phyloP scores from a whole-genome alignment of 768 basidiomycete genomes.

The Rickenella mellea region DNA sequence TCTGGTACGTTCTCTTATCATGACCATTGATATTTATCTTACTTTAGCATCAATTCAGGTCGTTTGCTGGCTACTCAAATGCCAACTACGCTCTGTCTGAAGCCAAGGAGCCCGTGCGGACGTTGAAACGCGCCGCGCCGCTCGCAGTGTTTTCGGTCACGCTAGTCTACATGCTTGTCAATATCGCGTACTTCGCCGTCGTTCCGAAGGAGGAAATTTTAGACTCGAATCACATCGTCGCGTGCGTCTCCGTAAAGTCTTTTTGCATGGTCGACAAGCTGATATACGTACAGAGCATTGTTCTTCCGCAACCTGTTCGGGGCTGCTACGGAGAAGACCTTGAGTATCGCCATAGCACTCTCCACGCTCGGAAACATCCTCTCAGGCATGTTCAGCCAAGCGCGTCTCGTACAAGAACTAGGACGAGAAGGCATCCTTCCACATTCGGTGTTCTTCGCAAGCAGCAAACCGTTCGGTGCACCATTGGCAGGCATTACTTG shows the following conservation, averaged over 20 bases:
- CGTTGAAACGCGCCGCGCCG: constrained; percentile 63
- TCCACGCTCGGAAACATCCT: constrained; percentile 59
- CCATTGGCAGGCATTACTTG: constrained; percentile 54
- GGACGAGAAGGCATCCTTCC: constrained; percentile 66
- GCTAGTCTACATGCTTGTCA: constrained; percentile 52
- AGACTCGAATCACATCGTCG: constrained; percentile 55
- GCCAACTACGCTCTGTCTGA: constrained; percentile 72
- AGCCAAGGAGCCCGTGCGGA: constrained; percentile 56
- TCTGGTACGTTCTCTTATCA: constrained; percentile 36
- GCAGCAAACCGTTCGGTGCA: constrained; percentile 60
- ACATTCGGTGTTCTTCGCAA: constrained; percentile 55
- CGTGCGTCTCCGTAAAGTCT: constrained; percentile 30
- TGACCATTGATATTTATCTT: background rate
- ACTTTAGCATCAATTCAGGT: constrained; percentile 33
- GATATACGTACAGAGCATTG: constrained; percentile 34
- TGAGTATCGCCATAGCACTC: constrained; percentile 54
- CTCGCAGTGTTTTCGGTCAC: constrained; percentile 53
- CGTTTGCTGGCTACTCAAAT: constrained; percentile 63
- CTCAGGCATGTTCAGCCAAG: constrained; percentile 47
- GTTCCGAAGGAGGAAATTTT: constrained; percentile 64
- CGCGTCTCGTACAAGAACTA: constrained; percentile 50
- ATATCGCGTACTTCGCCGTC: constrained; percentile 67
- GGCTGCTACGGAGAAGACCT: constrained; percentile 45
- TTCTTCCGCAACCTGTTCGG: constrained; percentile 74
- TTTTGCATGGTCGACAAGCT: background rate